Evolutionary conservation across 495 filamentous ascomycete species (phyloP).

Genomic region (Haplographium delicatum): DNA sequence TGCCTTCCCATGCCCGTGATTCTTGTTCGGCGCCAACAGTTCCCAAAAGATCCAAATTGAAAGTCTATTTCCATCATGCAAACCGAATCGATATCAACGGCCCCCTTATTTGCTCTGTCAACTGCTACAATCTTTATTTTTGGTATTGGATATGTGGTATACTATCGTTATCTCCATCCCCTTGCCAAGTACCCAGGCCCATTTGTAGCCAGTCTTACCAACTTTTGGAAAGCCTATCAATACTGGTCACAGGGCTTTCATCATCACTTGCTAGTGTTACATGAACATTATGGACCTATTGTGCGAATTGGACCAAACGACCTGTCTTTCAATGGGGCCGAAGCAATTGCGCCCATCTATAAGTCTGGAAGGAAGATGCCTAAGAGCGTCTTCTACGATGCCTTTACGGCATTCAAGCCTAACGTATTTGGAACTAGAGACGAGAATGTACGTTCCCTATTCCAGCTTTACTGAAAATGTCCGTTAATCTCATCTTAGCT

Average conservation of each 20-base stretch:
- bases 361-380: conserved; percentile 7
- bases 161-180: conserved; percentile 51
- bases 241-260: conserved; percentile 37
- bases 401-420: background rate
- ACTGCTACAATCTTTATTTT: background rate
- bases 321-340: conserved; percentile 32
- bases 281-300: conserved; percentile 32
- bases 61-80: no score
- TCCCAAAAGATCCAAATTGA: no score
- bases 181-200: conserved; percentile 61
- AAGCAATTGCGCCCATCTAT: conserved; percentile 23
- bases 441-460: conserved; percentile 3
- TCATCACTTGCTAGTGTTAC: conserved; percentile 37
- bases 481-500: background rate
- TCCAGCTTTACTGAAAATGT: background rate
- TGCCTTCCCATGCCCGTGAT: no score
- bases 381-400: conserved; percentile 13
- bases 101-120: background rate
- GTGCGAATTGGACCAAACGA: conserved; percentile 59
- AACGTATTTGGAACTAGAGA: conserved; percentile 12
- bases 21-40: no score
- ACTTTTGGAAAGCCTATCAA: conserved; percentile 45
- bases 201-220: conserved; percentile 48
- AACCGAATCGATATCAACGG: background rate
- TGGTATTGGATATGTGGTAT: conserved; percentile 1